These are phyloP conservation scores for Streptanthus diversifolius DNA, from an alignment of 345 rosid species.

Conservation along the genomic window DNA sequence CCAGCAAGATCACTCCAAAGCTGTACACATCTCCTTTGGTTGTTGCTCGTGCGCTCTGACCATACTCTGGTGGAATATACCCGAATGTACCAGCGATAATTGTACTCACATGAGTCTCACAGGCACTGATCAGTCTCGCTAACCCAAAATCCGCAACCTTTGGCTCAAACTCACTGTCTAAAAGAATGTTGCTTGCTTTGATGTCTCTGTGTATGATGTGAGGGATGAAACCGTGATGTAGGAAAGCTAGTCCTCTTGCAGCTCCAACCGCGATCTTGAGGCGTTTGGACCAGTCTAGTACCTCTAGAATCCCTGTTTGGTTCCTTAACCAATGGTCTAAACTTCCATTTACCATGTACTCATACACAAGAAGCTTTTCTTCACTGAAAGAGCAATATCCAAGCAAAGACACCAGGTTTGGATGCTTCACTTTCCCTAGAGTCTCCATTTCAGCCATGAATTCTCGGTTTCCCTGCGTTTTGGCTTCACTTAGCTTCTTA, in stretches of 20 bases:
- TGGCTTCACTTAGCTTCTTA: constrained; percentile 81
- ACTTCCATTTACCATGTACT: constrained; percentile 90
- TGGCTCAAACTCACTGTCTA: constrained; percentile 68
- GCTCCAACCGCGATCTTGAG: constrained; percentile 70
- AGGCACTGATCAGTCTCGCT: constrained; percentile 87
- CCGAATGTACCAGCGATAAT: constrained; percentile 83
- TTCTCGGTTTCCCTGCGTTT: constrained; percentile 81
- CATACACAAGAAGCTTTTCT: constrained; percentile 89
- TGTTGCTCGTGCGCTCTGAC: constrained; percentile 79
- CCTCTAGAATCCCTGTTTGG: constrained; percentile 54
- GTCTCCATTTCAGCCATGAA: constrained; percentile 97
- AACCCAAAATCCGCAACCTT: constrained; percentile 90
- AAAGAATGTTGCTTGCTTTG: constrained; percentile 85
- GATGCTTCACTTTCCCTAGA: constrained; percentile 90
- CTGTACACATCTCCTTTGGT: constrained; percentile 86
- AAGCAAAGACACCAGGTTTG: constrained; percentile 72
- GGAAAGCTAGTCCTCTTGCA: constrained; percentile 77
- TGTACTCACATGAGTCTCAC: constrained; percentile 87
- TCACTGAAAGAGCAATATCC: constrained; percentile 80
- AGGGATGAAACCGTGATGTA: constrained; percentile 82
- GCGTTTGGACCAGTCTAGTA: constrained; percentile 78
- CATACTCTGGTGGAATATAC: constrained; percentile 93
- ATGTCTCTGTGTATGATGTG: constrained; percentile 92
- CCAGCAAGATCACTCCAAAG: constrained; percentile 83
- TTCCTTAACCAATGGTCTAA: constrained; percentile 80